Evolutionary conservation across 495 filamentous ascomycete genomes (phyloP), one percentile per base, ranked within the genome.

Genomic region (Trichoderma asperelloides): DNA sequence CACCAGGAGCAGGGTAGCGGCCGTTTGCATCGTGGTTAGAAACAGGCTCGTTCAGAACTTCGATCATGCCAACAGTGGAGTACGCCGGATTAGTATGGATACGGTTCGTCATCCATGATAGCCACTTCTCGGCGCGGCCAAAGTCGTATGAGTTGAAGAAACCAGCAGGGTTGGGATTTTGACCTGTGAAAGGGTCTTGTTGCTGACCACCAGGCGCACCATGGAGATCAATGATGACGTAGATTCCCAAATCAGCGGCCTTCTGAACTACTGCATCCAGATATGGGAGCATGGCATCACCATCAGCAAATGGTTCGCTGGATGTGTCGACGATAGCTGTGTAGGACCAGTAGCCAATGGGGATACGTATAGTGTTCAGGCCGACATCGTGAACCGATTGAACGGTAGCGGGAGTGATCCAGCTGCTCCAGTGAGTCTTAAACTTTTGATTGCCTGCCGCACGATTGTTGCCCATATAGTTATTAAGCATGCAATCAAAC

Each of bases 341-440:
- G 25, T 77, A 74, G 37, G 87, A 79, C 86, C 86, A 88, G 73
- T 85, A 88, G 2, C 86, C 86, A 13, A 87, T 80, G 0, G 86
- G 86, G 30, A 89, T 81, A 11, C 86, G 80, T 51, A 88, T 81
- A 0, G 86, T 84, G 69, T 88, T 88, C 23, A 88, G 69, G 0
- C 85, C 85, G 30, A 81, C 82, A 39, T 71, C 78, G 13, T 73
- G 69, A 62, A 87, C 88, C 27, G 81, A 70, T 9, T 70, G 67
- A 64, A 88, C 81, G 70, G 87, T 85, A 12, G 74, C 73, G 67
- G 85, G 68, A 9, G 80, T 86, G 68, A 85, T 84, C 82, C 83
- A 88, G 0, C 76, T 77, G 27, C 66, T 73, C 85, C 84, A 88
- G 71, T 89, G 86, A 1, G 73, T 70, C 30, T 78, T 71, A 71